Base-by-base conservation (phyloP, 345 rosid species). In the Eutrema japonicum region DNA sequence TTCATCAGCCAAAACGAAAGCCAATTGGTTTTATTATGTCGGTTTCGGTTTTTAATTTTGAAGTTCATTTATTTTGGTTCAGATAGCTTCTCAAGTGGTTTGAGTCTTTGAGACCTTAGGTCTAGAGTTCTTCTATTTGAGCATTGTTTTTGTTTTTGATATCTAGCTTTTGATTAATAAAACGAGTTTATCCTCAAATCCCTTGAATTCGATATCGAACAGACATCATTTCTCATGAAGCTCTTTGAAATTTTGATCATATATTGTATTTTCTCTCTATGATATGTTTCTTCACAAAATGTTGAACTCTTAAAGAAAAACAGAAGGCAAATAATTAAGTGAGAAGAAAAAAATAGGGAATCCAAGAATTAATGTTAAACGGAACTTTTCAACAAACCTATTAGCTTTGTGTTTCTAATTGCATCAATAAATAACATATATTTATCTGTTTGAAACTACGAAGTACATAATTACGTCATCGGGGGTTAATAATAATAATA, bases 291-390 rank as follows among this genome's bases (percentile, higher is more conserved):
- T 47, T 16, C 26, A 48, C 33, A 48, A 33, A 14, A 16, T 16
- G 16, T 66, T 22, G 55, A 22, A 66, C 47, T 35, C 4, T 32
- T 4, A 32, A 1, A n/a, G n/a, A 37, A 45, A 11, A 18, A 7
- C 22, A 61, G 37, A 43, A 47, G 46, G 46, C 10, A 38, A 38
- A 30, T 59, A 71, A 48, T 37, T 10, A 71, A 60, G 50, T 61
- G 22, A 58, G 51, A 40, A 27, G n/a, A 29, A 5, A 45, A 59
- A 11, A n/a, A 50, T 50, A 16, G n/a, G 12, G 72, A 43, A 68
- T 68, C 65, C 73, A 46, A 57, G n/a, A 57, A 57, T 8, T 12
- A n/a, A 47, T 29, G 42, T 14, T 14, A n/a, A 59, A 47, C 6
- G 3, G 8, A 59, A 58, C 64, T 68, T 68, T 43, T 43, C 64